Percentiles rank a stretch among this genome's conserved stretches.
Conservation (phyloP, 768 basidiomycete species). For the Obba rivulosa region DNA sequence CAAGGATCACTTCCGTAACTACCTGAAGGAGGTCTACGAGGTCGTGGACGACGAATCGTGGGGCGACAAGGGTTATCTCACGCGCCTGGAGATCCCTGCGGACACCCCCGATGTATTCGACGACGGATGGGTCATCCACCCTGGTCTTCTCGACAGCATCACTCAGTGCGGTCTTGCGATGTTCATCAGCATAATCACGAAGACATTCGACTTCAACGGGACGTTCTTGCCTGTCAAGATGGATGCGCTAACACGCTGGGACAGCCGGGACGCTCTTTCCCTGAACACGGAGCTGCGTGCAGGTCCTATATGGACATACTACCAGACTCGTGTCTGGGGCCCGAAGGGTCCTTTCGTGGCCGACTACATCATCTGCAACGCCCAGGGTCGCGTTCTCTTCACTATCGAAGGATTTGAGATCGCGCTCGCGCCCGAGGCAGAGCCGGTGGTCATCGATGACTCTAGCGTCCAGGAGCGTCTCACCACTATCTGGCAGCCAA, state of each 20-base stretch:
- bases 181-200: slow-evolving; percentile 20
- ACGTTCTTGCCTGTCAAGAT: slow-evolving; percentile 28
- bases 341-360: slow-evolving; percentile 17
- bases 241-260: slow-evolving; percentile 26
- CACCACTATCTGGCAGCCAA: slow-evolving; percentile 27
- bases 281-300: slow-evolving; percentile 20
- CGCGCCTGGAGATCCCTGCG: slow-evolving; percentile 16
- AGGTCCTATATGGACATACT: slow-evolving; percentile 28
- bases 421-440: slow-evolving; percentile 24
- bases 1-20: slow-evolving; percentile 21
- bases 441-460: slow-evolving; percentile 22
- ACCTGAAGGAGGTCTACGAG: slow-evolving; percentile 24
- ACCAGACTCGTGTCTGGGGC: slow-evolving; percentile 19
- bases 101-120: slow-evolving; percentile 25
- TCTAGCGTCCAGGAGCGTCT: slow-evolving; percentile 24
- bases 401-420: slow-evolving; percentile 31
- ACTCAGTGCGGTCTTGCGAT: slow-evolving; percentile 27
- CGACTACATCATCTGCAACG: slow-evolving; percentile 24
- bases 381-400: slow-evolving; percentile 25
- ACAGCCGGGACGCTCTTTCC: slow-evolving; percentile 18
- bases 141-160: slow-evolving; percentile 28
- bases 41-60: slow-evolving; percentile 23
- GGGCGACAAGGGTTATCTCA: slow-evolving; percentile 22
- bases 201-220: slow-evolving; percentile 27
- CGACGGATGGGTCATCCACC: slow-evolving; percentile 27